Percentiles rank a stretch among this genome's conserved stretches.
phyloP scores from a whole-genome alignment of 257 asterid genomes.

The Solanum acaule region DNA sequence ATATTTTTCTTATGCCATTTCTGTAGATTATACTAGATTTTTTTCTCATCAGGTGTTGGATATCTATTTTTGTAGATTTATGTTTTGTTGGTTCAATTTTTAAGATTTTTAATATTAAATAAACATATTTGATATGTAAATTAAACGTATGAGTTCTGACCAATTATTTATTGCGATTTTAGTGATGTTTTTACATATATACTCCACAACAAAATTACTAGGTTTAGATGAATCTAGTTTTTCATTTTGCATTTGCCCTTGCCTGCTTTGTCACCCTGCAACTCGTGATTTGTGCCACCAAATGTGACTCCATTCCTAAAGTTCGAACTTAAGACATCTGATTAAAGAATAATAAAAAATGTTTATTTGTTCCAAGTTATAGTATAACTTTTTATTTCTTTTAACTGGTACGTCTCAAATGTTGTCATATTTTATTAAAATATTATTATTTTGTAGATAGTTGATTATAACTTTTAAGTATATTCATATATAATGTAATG shows the following conservation, averaged over 20 bases:
- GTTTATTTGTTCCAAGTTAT: neutral
- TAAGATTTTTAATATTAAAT: no score
- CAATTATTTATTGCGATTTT: no score
- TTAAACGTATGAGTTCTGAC: neutral
- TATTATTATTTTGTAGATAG: neutral
- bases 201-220: neutral
- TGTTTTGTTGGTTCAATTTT: neutral
- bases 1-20: neutral
- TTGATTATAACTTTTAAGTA: neutral
- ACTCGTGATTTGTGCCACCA: neutral
- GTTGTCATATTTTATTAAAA: neutral
- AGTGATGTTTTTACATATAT: neutral
- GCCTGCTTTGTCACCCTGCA: neutral
- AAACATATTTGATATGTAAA: neutral
- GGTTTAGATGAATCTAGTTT: no score
- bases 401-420: neutral
- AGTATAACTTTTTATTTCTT: neutral
- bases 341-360: neutral
- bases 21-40: neutral
- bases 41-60: neutral
- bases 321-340: neutral
- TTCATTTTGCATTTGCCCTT: neutral
- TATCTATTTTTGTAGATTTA: no score
- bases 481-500: neutral
- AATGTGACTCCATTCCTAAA: neutral